A percentile compares a stretch with the other conserved stretches of the same genome.
phyloP scores from a whole-genome alignment of 768 basidiomycete species.

The Trametes maxima region DNA sequence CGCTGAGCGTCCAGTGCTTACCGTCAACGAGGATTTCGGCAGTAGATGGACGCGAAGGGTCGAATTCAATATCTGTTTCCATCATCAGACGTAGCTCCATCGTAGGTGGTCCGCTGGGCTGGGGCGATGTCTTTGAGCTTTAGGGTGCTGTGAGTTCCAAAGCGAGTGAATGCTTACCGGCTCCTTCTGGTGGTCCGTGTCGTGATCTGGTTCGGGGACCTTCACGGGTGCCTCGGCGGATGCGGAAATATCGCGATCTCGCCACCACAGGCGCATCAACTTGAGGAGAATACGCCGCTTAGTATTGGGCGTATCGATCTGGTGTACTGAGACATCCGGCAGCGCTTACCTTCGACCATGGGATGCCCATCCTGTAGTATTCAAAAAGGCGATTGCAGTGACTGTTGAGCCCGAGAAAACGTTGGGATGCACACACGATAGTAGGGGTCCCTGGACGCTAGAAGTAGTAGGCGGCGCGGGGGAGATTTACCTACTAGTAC shows the following conservation, averaged over 20 bases:
- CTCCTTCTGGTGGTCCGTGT: neutral
- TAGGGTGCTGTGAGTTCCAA: neutral
- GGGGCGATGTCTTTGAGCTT: neutral
- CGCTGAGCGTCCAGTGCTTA: slow-evolving; percentile 15
- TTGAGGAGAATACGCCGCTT: neutral
- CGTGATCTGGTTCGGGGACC: too few species aligned
- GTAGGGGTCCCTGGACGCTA: too few species aligned
- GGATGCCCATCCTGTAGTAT: neutral
- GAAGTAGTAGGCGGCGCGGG: too few species aligned
- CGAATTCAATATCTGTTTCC: neutral
- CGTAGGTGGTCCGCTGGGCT: slow-evolving; percentile 11
- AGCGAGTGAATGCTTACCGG: neutral
- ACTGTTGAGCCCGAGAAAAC: neutral
- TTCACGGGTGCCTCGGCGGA: neutral
- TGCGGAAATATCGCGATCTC: neutral
- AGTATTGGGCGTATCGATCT: neutral
- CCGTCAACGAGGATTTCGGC: slow-evolving; percentile 14
- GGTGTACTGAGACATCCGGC: neutral
- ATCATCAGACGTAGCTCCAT: slow-evolving; percentile 25
- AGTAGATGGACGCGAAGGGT: neutral
- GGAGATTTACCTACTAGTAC: too few species aligned
- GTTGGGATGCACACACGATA: too few species aligned
- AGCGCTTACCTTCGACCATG: slow-evolving; percentile 4
- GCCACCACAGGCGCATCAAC: slow-evolving; percentile 8
- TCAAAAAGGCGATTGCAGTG: too few species aligned